These are phyloP conservation scores for Sisymbrium irio DNA, from an alignment of 345 rosid genomes.

Conservation along the genomic window DNA sequence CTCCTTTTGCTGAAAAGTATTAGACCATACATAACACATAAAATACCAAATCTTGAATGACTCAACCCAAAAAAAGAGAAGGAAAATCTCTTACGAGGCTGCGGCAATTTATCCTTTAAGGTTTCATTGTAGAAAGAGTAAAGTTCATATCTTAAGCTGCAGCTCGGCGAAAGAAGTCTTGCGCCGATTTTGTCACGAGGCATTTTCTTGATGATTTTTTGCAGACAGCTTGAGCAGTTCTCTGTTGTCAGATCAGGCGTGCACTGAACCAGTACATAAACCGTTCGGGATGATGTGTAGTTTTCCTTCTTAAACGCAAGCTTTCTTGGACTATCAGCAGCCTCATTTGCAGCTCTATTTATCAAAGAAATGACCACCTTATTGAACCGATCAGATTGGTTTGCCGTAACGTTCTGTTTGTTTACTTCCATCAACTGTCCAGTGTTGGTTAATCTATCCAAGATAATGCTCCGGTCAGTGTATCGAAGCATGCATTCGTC, in stretches of 20 bases:
- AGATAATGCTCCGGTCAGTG: conserved; percentile 9
- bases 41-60: conserved; percentile 1
- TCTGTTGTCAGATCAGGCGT: conserved; percentile 34
- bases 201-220: background rate
- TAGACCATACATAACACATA: background rate
- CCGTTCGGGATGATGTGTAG: background rate
- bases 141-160: conserved; percentile 13
- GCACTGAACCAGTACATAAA: conserved; percentile 50
- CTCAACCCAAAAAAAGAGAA: background rate
- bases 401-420: background rate
- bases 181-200: conserved; percentile 28
- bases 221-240: conserved; percentile 35
- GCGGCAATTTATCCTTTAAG: background rate
- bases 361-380: background rate
- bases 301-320: conserved; percentile 22
- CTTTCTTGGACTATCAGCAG: conserved; percentile 21
- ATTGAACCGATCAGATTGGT: background rate
- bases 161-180: conserved; percentile 14
- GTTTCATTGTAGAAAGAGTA: conserved; percentile 14
- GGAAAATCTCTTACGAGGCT: background rate
- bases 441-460: background rate
- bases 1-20: conserved; percentile 27
- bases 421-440: background rate
- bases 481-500: conserved; percentile 41
- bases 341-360: background rate